Evolutionary conservation across 2,329 filamentous ascomycete genomes (phyloP), one percentile per base, ranked within the genome.

Genomic region (Alternaria triticina): DNA sequence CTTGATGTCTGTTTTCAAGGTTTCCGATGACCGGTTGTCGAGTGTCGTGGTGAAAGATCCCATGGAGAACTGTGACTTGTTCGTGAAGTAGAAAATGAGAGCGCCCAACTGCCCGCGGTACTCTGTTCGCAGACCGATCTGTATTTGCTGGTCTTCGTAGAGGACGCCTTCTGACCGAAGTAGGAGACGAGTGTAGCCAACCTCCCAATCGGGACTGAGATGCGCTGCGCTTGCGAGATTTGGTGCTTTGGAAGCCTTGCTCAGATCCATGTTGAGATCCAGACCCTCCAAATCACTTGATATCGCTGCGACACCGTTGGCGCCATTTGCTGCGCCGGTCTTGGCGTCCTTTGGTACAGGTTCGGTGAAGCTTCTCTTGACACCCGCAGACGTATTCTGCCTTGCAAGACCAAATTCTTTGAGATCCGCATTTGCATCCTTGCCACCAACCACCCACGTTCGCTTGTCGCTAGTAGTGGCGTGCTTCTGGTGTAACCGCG

Each of bases 371-470:
- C 92, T 91, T 70, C 95, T 90, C 83, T 95, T 97, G 60, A 97
- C 86, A 12, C 92, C 92, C 11, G 90, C 90, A 36, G 68, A 69
- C 13, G 72, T 72, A 65, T 91, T 91, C 79, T 96, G 93, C 49
- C 71, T 67, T 28, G 90, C 90, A 81, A 97, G 87, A 67, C 88
- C 89, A 63, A 97, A 88, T 78, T 97, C 94, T 59, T 89, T 87
- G 47, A 89, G 85, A 75, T 97, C 93, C 1, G 89, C 85, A 77
- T 97, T 97, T 61, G 94, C 95, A 77, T 96, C 94, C 82, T 97
- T 97, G 64, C 94, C 95, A 66, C 95, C 95, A n/a, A 98, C 92
- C 25, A 97, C 90, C 96, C 96, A 99, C 2, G 96, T 98, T 65
- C 95, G 89, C 82, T 96, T 96, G 80, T 99, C 96, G 77, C 93